These are phyloP conservation scores for Zea luxurians DNA, from an alignment of 176 grass and related monocot species.

Conservation along the genomic window DNA sequence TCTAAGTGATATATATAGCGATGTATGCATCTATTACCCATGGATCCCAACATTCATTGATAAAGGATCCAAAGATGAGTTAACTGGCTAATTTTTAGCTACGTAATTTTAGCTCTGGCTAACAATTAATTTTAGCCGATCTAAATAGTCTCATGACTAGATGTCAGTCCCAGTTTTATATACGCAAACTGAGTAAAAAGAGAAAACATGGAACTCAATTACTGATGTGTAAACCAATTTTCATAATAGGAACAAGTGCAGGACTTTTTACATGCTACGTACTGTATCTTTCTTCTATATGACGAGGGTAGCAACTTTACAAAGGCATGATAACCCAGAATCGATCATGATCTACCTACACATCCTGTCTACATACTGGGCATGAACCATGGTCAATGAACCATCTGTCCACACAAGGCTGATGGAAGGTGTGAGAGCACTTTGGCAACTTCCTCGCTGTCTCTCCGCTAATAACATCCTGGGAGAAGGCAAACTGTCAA, in stretches of 20 bases:
- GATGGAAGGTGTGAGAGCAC: slow-evolving; percentile 76
- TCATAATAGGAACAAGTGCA: slow-evolving; percentile 7
- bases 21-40: no score
- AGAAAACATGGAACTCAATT: not conserved
- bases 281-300: slow-evolving; percentile 18
- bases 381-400: slow-evolving; percentile 65
- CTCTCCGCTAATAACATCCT: slow-evolving; percentile 64
- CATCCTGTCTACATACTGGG: slow-evolving; percentile 73
- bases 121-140: not conserved
- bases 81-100: not conserved
- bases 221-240: slow-evolving; percentile 12
- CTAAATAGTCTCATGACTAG: not conserved
- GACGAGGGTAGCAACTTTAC: not conserved
- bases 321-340: not conserved
- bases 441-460: slow-evolving; percentile 54
- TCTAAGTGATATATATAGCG: no score
- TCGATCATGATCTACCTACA: slow-evolving; percentile 36
- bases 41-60: no score
- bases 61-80: no score
- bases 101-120: not conserved
- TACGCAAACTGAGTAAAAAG: not conserved
- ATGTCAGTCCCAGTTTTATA: not conserved
- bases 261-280: slow-evolving; percentile 18
- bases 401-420: slow-evolving; percentile 82
- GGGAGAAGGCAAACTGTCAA: slow-evolving; percentile 34